A percentile compares a stretch with the other conserved stretches of the same genome.
Evolutionary conservation across 306 rosid genomes (phyloP).

Genomic region (Comarum palustre): DNA sequence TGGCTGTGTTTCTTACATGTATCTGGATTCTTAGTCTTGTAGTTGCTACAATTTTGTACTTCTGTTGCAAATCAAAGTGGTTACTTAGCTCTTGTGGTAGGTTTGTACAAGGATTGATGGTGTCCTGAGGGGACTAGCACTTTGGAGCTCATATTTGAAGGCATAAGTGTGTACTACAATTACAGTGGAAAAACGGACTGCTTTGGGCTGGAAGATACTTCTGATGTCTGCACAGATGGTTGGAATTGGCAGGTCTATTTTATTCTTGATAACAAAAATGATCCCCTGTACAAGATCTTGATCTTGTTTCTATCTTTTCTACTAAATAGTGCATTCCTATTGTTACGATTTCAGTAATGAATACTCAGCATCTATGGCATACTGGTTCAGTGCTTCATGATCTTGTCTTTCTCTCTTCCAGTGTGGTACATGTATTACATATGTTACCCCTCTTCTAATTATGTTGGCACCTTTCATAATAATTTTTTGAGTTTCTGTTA

Average conservation of each 20-base stretch:
- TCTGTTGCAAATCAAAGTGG: neutral
- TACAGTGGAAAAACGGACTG: conserved; percentile 63
- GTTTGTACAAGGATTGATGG: conserved; percentile 65
- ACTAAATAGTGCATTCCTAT: neutral
- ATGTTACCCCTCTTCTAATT: neutral
- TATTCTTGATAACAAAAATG: too few species aligned
- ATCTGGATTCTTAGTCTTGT: neutral
- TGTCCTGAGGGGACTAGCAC: conserved; percentile 49
- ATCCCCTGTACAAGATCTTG: neutral
- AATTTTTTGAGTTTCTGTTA: neutral
- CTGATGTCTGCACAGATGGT: conserved; percentile 67
- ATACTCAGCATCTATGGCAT: neutral
- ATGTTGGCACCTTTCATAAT: neutral
- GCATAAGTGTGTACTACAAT: conserved; percentile 65
- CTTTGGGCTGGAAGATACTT: conserved; percentile 67
- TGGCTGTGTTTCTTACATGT: neutral
- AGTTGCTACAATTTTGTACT: neutral
- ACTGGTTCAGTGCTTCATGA: neutral
- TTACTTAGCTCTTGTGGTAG: conserved; percentile 27
- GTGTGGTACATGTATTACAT: neutral
- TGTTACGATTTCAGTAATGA: neutral
- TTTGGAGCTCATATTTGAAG: conserved; percentile 65
- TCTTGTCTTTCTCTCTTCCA: neutral
- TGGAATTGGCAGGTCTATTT: conserved; percentile 82
- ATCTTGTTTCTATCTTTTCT: conserved; percentile 12